Base-by-base conservation (phyloP, 225 moss, liverwort and hornwort species). In the Takakia lepidozioides region DNA sequence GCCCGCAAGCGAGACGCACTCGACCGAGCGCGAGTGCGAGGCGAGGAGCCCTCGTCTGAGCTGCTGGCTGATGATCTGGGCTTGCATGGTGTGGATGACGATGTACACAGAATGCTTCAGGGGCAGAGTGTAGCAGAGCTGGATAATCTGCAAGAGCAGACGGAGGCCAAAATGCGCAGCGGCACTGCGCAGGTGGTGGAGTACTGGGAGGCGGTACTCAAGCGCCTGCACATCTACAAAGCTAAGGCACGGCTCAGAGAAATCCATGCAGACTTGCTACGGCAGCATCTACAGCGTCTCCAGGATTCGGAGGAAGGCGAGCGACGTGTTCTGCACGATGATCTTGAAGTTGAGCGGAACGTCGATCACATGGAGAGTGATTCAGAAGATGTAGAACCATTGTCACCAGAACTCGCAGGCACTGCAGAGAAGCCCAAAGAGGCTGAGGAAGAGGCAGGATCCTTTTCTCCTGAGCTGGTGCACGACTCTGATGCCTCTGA, bases 141-240 rank as follows among this genome's bases (percentile, higher is more conserved):
- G 43, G 76, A 98, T 55, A 61, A 68, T 41, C 60, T 83, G 82
- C 93, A 95, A 60, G 70, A 69, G 27, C 58, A 78, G 50, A 87
- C 86, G 23, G 83, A 88, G 70, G 60, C 69, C 27, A 81, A 89
- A 63, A 90, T 90, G 87, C 70, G 80, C 30, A 67, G 76, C 5
- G 87, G 90, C 55, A 75, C 87, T 53, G 95, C 87, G 7, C 87
- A 90, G 36, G 87, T 95, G 22, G 90, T 95, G 49, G 95, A 95
- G 65, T 95, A 90, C 56, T 87, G 87, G 90, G 95, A 95, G 72
- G 95, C 90, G 48, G 90, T 90, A 34, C 63, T 90, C 10, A 90
- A 78, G 59, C 82, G 90, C 30, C 84, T 90, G 27, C 84, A 90
- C 59, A 83, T 90, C 21, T 90, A 76, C 15, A 90, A 90, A 58